A percentile compares a stretch with the other conserved stretches of the same genome.
Conservation (phyloP, 306 rosid species). For the Aeschynomene evenia region DNA sequence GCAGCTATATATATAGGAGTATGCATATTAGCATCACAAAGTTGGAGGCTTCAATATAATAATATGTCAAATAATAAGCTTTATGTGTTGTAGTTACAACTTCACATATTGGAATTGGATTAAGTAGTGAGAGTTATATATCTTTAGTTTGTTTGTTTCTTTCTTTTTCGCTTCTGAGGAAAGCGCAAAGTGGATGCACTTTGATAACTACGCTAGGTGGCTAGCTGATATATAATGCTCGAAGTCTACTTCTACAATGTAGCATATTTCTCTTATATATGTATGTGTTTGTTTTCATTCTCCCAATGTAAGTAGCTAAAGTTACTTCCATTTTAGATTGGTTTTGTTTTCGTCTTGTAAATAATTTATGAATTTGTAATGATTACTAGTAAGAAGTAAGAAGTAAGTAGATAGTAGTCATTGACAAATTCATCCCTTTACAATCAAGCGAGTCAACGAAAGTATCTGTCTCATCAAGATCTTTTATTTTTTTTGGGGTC, state of each 20-base stretch:
- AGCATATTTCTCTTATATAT: not conserved
- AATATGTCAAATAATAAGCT: no score
- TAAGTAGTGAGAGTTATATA: not conserved
- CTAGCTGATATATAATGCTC: not conserved
- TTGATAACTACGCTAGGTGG: not conserved
- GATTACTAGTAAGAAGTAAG: no score
- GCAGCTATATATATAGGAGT: not conserved
- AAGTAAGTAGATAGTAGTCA: no score
- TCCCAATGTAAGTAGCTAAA: not conserved
- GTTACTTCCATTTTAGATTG: no score
- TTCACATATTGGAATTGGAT: not conserved
- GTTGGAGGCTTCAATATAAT: no score
- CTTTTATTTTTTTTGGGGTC: no score
- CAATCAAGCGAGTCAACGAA: no score
- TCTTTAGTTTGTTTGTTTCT: not conserved
- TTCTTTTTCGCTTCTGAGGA: not conserved
- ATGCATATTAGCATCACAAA: not conserved
- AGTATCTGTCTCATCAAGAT: no score
- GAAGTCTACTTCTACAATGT: not conserved
- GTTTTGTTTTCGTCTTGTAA: no score
- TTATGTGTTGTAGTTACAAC: not conserved
- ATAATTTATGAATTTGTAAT: no score
- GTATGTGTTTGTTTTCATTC: not conserved
- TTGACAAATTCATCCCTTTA: no score
- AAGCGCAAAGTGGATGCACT: not conserved